Percentiles rank a stretch among this genome's conserved stretches.
Evolutionary conservation across 345 rosid species (phyloP).

Genomic region (Draba incana): DNA sequence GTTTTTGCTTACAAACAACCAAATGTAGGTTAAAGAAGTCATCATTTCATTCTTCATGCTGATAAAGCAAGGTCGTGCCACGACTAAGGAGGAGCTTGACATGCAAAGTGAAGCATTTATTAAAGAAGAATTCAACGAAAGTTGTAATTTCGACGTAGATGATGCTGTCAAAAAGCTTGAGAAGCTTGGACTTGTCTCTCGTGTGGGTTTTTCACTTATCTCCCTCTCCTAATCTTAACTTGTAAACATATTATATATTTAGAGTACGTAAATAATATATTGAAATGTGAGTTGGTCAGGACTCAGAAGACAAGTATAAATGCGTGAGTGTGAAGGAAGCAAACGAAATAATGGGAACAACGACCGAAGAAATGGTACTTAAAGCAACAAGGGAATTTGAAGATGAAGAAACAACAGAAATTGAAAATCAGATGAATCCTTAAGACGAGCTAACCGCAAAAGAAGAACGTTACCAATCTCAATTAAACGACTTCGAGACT

Average conservation of each 20-base stretch:
- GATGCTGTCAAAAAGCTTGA: conserved; percentile 70
- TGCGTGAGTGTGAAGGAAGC: conserved; percentile 59
- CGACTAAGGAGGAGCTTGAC: conserved; percentile 59
- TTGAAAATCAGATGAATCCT: conserved; percentile 25
- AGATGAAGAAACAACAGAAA: conserved; percentile 21
- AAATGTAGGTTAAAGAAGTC: conserved; percentile 80
- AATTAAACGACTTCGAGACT: conserved; percentile 11
- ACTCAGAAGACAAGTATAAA: conserved; percentile 47
- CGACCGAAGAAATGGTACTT: conserved; percentile 76
- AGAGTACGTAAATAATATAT: neutral
- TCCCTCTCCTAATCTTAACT: neutral
- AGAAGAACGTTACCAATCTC: conserved; percentile 27
- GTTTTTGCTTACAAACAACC: neutral
- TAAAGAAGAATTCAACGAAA: conserved; percentile 55
- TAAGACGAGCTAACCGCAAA: conserved; percentile 31
- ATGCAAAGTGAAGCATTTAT: conserved; percentile 60
- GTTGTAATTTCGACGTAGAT: conserved; percentile 78
- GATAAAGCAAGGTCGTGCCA: conserved; percentile 61
- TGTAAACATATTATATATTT: neutral
- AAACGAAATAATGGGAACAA: conserved; percentile 71
- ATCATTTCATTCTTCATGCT: conserved; percentile 67
- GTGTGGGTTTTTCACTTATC: conserved; percentile 41
- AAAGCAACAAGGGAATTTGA: conserved; percentile 50
- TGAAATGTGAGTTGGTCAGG: conserved; percentile 49
- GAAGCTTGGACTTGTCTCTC: conserved; percentile 64